These are phyloP conservation scores for Cryomyces minteri DNA, from an alignment of 495 filamentous ascomycete genomes.

Conservation along the genomic window DNA sequence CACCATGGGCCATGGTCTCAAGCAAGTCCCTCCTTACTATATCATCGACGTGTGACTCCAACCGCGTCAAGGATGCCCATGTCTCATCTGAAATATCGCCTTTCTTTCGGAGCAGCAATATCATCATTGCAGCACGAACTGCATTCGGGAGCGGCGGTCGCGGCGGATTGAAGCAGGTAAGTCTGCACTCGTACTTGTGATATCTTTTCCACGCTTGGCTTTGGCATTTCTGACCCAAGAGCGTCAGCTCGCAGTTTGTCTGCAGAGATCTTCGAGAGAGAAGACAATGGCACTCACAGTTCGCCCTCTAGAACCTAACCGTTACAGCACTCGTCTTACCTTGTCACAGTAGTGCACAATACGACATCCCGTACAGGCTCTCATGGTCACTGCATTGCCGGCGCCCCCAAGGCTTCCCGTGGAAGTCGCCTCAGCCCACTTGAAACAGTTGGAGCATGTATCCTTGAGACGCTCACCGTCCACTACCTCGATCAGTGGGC, in stretches of 20 bases:
- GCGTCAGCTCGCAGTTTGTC: not conserved
- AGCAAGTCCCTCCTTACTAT: constrained; percentile 18
- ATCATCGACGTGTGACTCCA: constrained; percentile 31
- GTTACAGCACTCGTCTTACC: constrained; percentile 20
- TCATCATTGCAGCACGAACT: constrained; percentile 33
- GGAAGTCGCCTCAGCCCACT: constrained; percentile 13
- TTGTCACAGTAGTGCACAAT: constrained; percentile 47
- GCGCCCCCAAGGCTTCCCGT: constrained; percentile 10
- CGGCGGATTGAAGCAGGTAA: constrained; percentile 22
- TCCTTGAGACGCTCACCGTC: constrained; percentile 13
- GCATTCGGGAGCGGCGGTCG: constrained; percentile 32
- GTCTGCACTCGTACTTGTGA: constrained; percentile 42
- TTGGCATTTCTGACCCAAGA: constrained; percentile 35
- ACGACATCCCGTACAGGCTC: constrained; percentile 42
- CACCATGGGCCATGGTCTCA: constrained; percentile 31
- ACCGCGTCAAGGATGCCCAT: constrained; percentile 22
- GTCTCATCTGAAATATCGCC: constrained; percentile 20
- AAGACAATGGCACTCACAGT: too few relatives aligned
- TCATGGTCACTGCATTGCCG: constrained; percentile 17
- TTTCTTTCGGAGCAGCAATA: constrained; percentile 26
- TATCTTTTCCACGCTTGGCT: constrained; percentile 36
- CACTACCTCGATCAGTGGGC: constrained; percentile 16
- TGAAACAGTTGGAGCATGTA: constrained; percentile 22
- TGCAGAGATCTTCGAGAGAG: too few relatives aligned
- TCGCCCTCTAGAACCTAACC: too few relatives aligned